phyloP scores from a whole-genome alignment of 2,329 filamentous ascomycete species.

The Trichoderma atrobrunneum region DNA sequence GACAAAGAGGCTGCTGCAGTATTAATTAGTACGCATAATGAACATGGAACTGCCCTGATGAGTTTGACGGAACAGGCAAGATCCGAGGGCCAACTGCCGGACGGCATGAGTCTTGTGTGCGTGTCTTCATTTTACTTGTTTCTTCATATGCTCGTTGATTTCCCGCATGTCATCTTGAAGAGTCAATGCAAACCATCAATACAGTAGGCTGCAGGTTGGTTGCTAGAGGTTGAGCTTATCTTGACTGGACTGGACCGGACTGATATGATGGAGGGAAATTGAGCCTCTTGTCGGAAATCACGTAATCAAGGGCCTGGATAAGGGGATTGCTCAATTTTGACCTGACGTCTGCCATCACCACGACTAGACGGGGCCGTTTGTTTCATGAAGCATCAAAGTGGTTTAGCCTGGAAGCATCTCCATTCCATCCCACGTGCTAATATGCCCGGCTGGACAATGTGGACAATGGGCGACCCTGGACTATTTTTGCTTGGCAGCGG shows the following conservation, averaged over 20 bases:
- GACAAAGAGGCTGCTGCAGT: not conserved
- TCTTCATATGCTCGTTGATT: not conserved
- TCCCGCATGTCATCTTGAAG: not conserved
- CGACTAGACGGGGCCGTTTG: constrained; percentile 2
- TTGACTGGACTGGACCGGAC: not conserved
- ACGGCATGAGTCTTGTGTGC: not conserved
- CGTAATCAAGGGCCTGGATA: constrained; percentile 9
- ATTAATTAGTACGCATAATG: not conserved
- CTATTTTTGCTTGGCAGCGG: not conserved
- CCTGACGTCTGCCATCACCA: not conserved
- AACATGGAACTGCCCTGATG: not conserved
- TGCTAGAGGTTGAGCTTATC: not conserved
- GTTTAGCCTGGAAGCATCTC: constrained; percentile 13
- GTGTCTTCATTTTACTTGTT: not conserved
- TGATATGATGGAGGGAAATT: not conserved
- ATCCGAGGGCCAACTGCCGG: not conserved
- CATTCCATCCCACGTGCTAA: constrained; percentile 14
- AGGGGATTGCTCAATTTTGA: not conserved
- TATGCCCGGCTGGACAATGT: constrained; percentile 1
- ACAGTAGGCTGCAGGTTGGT: not conserved
- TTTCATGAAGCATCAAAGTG: constrained; percentile 8
- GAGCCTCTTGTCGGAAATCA: not conserved
- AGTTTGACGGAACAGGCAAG: not conserved
- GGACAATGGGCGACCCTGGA: not conserved
- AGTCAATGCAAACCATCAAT: not conserved